These are phyloP conservation scores for Anthoceros angustus DNA, from an alignment of 225 moss, liverwort and hornwort species.

Conservation along the genomic window DNA sequence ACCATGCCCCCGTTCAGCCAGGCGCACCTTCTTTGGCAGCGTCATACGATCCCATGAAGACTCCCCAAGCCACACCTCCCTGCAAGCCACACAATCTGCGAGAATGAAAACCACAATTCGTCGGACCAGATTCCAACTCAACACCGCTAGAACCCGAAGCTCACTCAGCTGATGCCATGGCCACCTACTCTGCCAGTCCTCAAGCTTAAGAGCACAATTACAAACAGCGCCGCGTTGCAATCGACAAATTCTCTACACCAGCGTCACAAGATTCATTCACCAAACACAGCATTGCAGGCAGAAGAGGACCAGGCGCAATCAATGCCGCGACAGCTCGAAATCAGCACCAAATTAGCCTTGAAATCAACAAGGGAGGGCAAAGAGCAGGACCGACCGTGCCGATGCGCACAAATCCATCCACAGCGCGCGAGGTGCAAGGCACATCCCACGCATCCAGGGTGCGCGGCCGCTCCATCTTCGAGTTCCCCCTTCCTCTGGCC, in stretches of 20 bases:
- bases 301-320: no score
- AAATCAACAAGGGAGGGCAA: neutral
- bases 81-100: conserved; percentile 14
- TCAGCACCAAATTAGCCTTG: no score
- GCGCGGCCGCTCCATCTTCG: neutral
- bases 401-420: conserved; percentile 96
- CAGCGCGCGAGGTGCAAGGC: conserved; percentile 90
- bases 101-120: no score
- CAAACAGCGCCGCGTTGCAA: neutral
- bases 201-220: neutral
- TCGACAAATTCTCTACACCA: no score
- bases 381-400: conserved; percentile 43
- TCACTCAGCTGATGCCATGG: conserved; percentile 5
- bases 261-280: no score
- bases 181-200: no score
- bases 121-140: no score
- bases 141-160: no score
- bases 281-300: no score
- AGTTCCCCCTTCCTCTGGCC: neutral
- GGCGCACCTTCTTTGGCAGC: conserved; percentile 80
- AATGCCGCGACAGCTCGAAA: no score
- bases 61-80: conserved; percentile 98
- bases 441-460: conserved; percentile 76
- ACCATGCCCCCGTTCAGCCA: no score
- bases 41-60: conserved; percentile 99